Base-by-base conservation (phyloP, 108 stramenopile species). In the Skeletonema grethae region DNA sequence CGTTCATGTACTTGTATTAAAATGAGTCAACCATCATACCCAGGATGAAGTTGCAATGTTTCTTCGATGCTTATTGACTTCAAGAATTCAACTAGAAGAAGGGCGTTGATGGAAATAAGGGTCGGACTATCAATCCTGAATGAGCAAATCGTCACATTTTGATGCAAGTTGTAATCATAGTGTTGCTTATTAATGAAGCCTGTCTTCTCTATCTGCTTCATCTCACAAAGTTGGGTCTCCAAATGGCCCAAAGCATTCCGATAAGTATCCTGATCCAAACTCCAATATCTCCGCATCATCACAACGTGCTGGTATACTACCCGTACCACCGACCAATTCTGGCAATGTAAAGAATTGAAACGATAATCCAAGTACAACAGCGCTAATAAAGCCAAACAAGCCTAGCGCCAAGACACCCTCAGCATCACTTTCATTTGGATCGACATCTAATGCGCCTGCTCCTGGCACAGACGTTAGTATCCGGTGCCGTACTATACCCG, bases 361-460 rank as follows among this genome's bases (percentile, higher is more conserved):
- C 13, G 71, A 65, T n/a, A 65, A n/a, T 12, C 18, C 64, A 10
- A 72, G 55, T 45, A 50, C 53, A 24, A 16, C 31, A 32, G 38
- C 15, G 53, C 71, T 39, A 16, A 72, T 24, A 22, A 65, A 2
- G 12, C 71, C 71, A 65, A 72, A 72, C 10, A 72, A 29, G 12
- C 53, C 10, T 20, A 72, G n/a, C 5, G 63, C 71, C 8, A 65
- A 13, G 3, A 7, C 71, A 12, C 45, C 71, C 10, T 72, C 71
- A 16, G 41, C 63, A 32, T 72, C 71, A 55, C 13, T 43, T 53
- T 72, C 64, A 29, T 72, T 72, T 4, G 71, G 71, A 18, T 72
- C 71, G 5, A 72, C 58, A 72, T 72, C 71, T 32, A 72, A 29
- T 16, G 71, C 20, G 1, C 71, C 71, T 18, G 71, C 63, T 18